These are phyloP conservation scores for Acanthamoeba royreba DNA, from an alignment of 208 protist genomes.

Conservation along the genomic window DNA sequence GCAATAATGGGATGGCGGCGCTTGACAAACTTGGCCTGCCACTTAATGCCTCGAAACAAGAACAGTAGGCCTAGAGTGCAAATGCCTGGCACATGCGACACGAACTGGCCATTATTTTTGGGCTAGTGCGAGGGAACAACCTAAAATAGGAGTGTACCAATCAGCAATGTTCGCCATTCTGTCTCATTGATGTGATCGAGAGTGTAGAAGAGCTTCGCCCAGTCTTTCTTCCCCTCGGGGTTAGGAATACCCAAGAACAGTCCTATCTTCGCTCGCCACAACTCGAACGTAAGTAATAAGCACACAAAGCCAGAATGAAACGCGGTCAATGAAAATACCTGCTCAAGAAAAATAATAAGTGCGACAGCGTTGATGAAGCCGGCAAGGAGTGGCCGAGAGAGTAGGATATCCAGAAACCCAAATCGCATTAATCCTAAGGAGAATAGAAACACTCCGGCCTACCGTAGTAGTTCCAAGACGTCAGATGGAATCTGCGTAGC, in stretches of 20 bases:
- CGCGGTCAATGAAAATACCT: neutral
- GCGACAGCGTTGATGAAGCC: constrained; percentile 40
- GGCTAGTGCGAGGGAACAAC: neutral
- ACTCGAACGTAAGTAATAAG: neutral
- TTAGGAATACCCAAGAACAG: constrained; percentile 22
- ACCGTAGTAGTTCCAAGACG: neutral
- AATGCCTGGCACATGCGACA: too few relatives aligned
- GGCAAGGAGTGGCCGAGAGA: neutral
- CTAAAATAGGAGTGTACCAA: neutral
- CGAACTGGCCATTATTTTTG: too few relatives aligned
- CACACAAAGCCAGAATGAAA: neutral
- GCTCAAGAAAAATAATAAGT: constrained; percentile 22
- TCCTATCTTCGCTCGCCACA: neutral
- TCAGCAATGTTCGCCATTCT: neutral
- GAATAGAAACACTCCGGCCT: neutral
- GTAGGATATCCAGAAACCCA: constrained; percentile 9
- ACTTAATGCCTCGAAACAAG: neutral
- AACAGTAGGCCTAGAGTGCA: neutral
- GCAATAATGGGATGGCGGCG: neutral
- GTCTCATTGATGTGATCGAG: neutral
- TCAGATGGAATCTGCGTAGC: neutral
- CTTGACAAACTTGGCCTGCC: neutral
- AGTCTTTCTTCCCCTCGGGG: neutral
- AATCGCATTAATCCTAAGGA: constrained; percentile 1
- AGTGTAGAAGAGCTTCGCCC: neutral